Conservation (phyloP, 768 basidiomycete genomes). For the Coprinopsis cinerea region DNA sequence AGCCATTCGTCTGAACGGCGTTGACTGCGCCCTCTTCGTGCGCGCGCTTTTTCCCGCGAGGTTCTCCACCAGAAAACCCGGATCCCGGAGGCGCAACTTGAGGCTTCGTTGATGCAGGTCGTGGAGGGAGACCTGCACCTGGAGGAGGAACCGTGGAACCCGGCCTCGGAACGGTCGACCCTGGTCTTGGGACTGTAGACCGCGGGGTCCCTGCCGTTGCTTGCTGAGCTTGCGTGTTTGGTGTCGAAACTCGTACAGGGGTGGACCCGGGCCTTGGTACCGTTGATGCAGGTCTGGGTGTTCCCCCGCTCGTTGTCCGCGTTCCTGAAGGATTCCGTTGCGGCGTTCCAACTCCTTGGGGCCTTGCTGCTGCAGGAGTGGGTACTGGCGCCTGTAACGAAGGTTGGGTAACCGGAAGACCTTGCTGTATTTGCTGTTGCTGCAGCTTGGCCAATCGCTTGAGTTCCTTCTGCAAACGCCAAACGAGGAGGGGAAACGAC, state of each 20-base stretch:
- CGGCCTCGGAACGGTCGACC: constrained; percentile 19
- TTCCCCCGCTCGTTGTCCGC: constrained; percentile 18
- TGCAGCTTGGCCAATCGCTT: constrained; percentile 61
- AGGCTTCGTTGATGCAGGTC: constrained; percentile 24
- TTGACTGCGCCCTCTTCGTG: constrained; percentile 26
- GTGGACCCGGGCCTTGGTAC: constrained; percentile 21
- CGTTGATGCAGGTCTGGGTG: constrained; percentile 31
- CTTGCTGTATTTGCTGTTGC: constrained; percentile 16
- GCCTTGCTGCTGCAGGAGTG: constrained; percentile 7
- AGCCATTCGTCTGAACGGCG: constrained; percentile 17
- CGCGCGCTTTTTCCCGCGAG: constrained; percentile 37
- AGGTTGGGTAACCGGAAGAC: constrained; percentile 6
- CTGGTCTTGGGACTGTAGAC: constrained; percentile 20
- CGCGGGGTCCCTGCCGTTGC: constrained; percentile 18
- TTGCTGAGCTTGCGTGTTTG: constrained; percentile 7
- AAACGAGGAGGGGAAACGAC: constrained; percentile 9
- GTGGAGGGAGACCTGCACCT: constrained; percentile 12
- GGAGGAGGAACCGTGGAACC: constrained; percentile 19
- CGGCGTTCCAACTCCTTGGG: constrained; percentile 13
- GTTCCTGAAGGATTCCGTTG: constrained; percentile 21
- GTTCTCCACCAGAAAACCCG: constrained; percentile 27
- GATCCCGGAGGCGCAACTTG: constrained; percentile 16
- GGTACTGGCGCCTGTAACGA: constrained; percentile 6
- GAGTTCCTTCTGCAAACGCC: constrained; percentile 54
- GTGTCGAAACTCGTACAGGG: constrained; percentile 16